Evolutionary conservation across 345 rosid species (phyloP).

Genomic region (Brassica cretica): DNA sequence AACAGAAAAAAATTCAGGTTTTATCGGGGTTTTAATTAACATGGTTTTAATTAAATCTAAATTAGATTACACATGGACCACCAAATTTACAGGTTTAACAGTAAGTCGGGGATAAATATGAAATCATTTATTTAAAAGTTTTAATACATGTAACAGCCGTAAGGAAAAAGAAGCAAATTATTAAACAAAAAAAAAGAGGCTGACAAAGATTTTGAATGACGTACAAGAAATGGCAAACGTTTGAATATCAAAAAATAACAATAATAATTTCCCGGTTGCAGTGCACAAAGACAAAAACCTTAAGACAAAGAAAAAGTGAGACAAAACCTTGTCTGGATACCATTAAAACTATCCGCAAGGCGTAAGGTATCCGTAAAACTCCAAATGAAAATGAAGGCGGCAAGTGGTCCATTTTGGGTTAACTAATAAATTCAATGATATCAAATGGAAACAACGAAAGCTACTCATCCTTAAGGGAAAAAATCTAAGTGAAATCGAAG

Average conservation of each 20-base stretch:
- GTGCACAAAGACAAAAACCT: background rate
- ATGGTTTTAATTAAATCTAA: too few relatives aligned
- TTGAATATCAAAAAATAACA: background rate
- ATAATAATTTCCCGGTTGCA: background rate
- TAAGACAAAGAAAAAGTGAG: background rate
- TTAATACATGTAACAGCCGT: too few relatives aligned
- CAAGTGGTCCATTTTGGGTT: background rate
- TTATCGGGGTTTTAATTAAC: too few relatives aligned
- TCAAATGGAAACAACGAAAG: background rate
- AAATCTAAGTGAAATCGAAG: background rate
- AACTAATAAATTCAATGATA: background rate
- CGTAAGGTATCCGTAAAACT: background rate
- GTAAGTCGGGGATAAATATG: too few relatives aligned
- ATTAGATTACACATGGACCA: too few relatives aligned
- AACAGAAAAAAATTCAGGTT: too few relatives aligned
- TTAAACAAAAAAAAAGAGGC: background rate
- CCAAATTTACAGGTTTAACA: too few relatives aligned
- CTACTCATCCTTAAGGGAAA: background rate
- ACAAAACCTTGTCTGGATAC: background rate
- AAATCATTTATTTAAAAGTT: too few relatives aligned
- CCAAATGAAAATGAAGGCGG: background rate
- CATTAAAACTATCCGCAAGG: background rate
- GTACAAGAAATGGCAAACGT: background rate
- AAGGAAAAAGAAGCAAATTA: background rate
- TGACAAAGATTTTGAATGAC: background rate